Conservation (phyloP, 805 yeast species). For the Saccharomycopsis guyanensis region DNA sequence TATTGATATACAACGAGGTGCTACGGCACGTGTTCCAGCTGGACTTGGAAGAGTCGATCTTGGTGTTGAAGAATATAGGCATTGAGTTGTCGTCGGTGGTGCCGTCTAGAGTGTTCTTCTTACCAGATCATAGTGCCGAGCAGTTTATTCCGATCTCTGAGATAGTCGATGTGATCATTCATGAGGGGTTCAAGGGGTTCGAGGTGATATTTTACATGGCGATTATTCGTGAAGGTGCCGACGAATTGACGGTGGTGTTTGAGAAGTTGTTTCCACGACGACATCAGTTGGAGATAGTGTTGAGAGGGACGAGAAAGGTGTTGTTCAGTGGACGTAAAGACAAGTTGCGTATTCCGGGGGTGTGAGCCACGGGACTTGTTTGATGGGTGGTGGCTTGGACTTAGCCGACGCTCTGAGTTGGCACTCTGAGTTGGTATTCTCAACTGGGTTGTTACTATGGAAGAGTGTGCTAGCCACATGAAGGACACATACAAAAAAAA, state of each 20-base stretch:
- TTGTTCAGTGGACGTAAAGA: slow-evolving; percentile 25
- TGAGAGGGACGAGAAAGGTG: slow-evolving; percentile 33
- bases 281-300: slow-evolving; percentile 33
- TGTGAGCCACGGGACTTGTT: too few species aligned
- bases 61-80: slow-evolving; percentile 37
- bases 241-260: slow-evolving; percentile 30
- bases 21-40: not conserved
- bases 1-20: too few species aligned
- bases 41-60: slow-evolving; percentile 29
- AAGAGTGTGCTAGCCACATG: too few species aligned
- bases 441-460: too few species aligned
- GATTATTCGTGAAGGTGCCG: slow-evolving; percentile 8
- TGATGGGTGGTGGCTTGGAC: too few species aligned
- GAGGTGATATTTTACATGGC: slow-evolving; percentile 38
- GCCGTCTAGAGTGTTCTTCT: slow-evolving; percentile 1
- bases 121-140: slow-evolving; percentile 16
- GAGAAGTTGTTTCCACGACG: slow-evolving; percentile 37
- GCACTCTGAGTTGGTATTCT: too few species aligned
- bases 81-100: slow-evolving; percentile 29
- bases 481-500: too few species aligned
- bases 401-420: too few species aligned
- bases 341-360: slow-evolving; percentile 14
- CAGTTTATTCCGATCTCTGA: slow-evolving; percentile 37
- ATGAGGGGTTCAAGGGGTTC: slow-evolving; percentile 44
- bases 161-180: slow-evolving; percentile 41